These are phyloP conservation scores for Ceratocystis alfenasii DNA, from an alignment of 2,329 filamentous ascomycete genomes.

Conservation along the genomic window DNA sequence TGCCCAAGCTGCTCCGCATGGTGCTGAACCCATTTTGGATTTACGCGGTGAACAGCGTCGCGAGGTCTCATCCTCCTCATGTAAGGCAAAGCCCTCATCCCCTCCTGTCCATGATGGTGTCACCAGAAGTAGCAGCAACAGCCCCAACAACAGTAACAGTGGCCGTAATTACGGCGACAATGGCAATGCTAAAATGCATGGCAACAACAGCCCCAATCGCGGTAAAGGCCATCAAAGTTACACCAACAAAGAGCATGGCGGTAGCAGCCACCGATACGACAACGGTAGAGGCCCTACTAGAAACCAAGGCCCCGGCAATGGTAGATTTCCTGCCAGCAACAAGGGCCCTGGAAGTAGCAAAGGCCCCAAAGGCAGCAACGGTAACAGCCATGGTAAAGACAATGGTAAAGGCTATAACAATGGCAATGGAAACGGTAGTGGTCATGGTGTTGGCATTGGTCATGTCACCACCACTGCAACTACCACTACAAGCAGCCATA, in stretches of 20 bases:
- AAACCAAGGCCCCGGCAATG: not conserved
- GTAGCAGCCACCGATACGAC: not conserved
- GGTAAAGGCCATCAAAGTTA: not conserved
- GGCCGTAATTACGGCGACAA: not conserved
- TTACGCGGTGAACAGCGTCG: not conserved
- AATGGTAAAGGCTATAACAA: not conserved
- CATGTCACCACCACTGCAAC: not conserved
- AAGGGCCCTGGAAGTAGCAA: not conserved
- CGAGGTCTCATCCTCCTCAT: conserved; percentile 1
- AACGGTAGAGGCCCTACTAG: not conserved
- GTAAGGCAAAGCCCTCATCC: conserved; percentile 12
- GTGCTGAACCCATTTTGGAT: not conserved
- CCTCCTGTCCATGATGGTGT: conserved; percentile 2
- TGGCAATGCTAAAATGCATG: not conserved
- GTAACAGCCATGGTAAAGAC: not conserved
- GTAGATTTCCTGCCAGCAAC: not conserved
- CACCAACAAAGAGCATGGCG: not conserved
- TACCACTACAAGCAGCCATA: not conserved
- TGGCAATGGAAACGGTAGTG: not conserved
- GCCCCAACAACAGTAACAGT: not conserved
- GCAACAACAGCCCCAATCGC: not conserved
- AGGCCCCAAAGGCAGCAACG: not conserved
- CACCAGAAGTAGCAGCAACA: conserved; percentile 1
- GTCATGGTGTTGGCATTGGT: not conserved
- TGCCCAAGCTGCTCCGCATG: not conserved